These are phyloP conservation scores for Posidonia australis DNA, from an alignment of 106 monocot genomes.

Conservation along the genomic window DNA sequence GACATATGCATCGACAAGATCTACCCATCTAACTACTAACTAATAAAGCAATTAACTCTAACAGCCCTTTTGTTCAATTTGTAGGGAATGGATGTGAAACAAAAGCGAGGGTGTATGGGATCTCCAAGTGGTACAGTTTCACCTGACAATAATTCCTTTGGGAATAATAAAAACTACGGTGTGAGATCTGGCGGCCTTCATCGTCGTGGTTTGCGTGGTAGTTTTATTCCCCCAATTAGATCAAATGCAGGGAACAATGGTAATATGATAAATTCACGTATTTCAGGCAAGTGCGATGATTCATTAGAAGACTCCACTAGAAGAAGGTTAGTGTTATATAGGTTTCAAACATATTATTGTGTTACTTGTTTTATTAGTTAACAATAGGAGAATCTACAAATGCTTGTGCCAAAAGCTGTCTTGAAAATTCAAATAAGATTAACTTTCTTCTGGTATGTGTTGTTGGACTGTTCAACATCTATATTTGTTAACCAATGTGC, in stretches of 20 bases:
- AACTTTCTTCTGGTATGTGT: too few species aligned
- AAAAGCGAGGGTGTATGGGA: slow-evolving; percentile 32
- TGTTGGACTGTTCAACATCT: too few species aligned
- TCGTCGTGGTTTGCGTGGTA: slow-evolving; percentile 86
- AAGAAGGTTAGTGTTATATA: slow-evolving; percentile 59
- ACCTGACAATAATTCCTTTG: slow-evolving; percentile 37
- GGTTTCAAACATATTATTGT: background rate
- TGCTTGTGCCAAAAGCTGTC: too few species aligned
- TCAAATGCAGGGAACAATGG: slow-evolving; percentile 47
- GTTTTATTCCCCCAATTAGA: slow-evolving; percentile 94
- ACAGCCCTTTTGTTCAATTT: background rate
- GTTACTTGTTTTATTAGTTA: background rate
- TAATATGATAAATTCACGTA: slow-evolving; percentile 39
- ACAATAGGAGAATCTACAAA: background rate
- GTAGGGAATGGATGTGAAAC: slow-evolving; percentile 80
- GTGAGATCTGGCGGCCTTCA: slow-evolving; percentile 48
- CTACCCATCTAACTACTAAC: too few species aligned
- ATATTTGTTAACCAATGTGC: too few species aligned
- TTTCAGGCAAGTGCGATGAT: slow-evolving; percentile 70
- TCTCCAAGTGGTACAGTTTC: slow-evolving; percentile 35
- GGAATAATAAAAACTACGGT: slow-evolving; percentile 44
- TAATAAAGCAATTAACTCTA: too few species aligned
- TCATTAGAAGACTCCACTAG: slow-evolving; percentile 82
- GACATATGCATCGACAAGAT: too few species aligned
- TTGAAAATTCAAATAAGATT: too few species aligned